Conservation (phyloP, 306 rosid species). For the Pueraria montana region DNA sequence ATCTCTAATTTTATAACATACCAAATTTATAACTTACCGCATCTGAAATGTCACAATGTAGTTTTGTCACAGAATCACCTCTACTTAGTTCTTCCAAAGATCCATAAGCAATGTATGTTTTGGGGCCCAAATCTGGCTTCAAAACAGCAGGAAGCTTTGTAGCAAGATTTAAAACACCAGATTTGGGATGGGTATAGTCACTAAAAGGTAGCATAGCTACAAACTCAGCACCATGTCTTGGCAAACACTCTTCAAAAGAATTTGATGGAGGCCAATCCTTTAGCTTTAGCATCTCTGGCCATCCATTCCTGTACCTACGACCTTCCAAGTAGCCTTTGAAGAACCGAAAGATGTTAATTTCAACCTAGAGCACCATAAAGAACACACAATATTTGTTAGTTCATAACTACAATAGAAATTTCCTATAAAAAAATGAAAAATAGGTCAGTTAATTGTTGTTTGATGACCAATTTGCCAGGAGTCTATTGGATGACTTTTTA, state of each 20-base stretch:
- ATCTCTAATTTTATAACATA: conserved; percentile 41
- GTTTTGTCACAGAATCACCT: conserved; percentile 77
- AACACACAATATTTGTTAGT: conserved; percentile 29
- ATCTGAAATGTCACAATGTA: conserved; percentile 78
- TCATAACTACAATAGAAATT: conserved; percentile 26
- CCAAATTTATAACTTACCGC: conserved; percentile 59
- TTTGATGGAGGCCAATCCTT: conserved; percentile 83
- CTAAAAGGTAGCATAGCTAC: conserved; percentile 69
- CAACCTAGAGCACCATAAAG: conserved; percentile 60
- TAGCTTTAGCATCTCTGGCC: conserved; percentile 79
- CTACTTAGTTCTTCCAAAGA: conserved; percentile 64
- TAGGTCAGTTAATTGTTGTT: conserved; percentile 19
- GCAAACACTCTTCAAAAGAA: conserved; percentile 73
- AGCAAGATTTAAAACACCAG: conserved; percentile 72
- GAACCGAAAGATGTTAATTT: conserved; percentile 61
- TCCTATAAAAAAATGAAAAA: conserved; percentile 32
- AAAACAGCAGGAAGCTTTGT: conserved; percentile 66
- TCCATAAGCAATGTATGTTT: conserved; percentile 77
- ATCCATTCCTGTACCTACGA: conserved; percentile 63
- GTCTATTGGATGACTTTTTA: not conserved
- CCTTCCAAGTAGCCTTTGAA: conserved; percentile 76
- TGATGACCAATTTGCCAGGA: conserved; percentile 27
- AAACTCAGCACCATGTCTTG: conserved; percentile 73
- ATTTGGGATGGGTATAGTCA: conserved; percentile 73
- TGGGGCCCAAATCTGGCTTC: conserved; percentile 80